phyloP scores from a whole-genome alignment of 2,329 filamentous ascomycete species.

The Aspergillus sp. region DNA sequence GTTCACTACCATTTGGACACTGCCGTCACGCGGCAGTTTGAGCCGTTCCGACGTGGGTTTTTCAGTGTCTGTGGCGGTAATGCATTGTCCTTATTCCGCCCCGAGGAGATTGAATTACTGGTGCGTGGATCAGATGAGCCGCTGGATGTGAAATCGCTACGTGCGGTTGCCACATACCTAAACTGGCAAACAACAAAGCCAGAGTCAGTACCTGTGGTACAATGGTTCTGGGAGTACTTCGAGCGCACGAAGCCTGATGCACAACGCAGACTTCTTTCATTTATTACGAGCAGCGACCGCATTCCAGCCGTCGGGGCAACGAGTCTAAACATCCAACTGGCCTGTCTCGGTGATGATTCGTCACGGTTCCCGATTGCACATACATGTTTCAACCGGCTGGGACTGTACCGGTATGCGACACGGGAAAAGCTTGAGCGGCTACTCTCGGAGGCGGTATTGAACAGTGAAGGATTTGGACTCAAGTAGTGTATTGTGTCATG shows the following conservation, averaged over 20 bases:
- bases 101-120: slow-evolving; percentile 88
- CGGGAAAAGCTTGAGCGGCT: slow-evolving; percentile 66
- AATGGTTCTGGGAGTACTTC: slow-evolving; percentile 90
- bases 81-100: slow-evolving; percentile 79
- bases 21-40: slow-evolving; percentile 77
- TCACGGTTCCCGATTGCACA: slow-evolving; percentile 78
- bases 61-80: slow-evolving; percentile 90
- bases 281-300: slow-evolving; percentile 86
- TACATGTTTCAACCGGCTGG: slow-evolving; percentile 87
- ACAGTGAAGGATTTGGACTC: slow-evolving; percentile 89
- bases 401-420: slow-evolving; percentile 70
- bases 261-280: slow-evolving; percentile 77
- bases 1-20: slow-evolving; percentile 77
- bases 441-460: slow-evolving; percentile 82
- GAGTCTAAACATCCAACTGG: slow-evolving; percentile 72
- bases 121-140: slow-evolving; percentile 81
- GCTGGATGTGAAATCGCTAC: slow-evolving; percentile 73
- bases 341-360: slow-evolving; percentile 72
- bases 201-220: slow-evolving; percentile 66
- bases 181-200: slow-evolving; percentile 63
- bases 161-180: slow-evolving; percentile 77
- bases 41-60: slow-evolving; percentile 91
- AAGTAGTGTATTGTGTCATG: slow-evolving; percentile 49
- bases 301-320: slow-evolving; percentile 86
- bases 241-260: slow-evolving; percentile 62